Percentiles rank a stretch among this genome's conserved stretches.
These are phyloP conservation scores for Tetraselmis striata DNA, from an alignment of 139 green algal species.

Conservation along the genomic window DNA sequence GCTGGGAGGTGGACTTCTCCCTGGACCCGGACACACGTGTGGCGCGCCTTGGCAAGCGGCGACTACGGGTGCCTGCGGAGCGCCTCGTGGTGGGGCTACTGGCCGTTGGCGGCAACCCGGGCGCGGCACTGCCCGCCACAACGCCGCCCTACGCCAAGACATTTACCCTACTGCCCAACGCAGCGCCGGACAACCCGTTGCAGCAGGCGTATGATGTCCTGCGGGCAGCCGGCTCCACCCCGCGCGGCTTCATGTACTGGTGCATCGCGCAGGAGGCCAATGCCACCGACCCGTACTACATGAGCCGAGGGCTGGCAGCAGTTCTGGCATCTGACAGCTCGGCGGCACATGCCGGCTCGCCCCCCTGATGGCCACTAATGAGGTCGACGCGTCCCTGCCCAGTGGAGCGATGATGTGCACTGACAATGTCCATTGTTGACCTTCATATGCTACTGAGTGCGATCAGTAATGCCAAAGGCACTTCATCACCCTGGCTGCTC, in stretches of 20 bases:
- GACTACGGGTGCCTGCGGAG: not conserved
- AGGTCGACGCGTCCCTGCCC: no score
- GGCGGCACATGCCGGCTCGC: no score
- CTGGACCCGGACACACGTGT: not conserved
- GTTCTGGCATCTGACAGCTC: no score
- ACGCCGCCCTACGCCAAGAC: not conserved
- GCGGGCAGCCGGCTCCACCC: no score
- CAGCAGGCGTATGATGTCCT: not conserved
- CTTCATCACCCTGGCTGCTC: no score
- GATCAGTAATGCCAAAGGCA: no score
- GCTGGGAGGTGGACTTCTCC: not conserved
- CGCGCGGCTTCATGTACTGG: not conserved
- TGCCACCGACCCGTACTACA: not conserved
- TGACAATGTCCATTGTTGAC: no score
- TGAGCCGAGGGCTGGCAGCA: not conserved
- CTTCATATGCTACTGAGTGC: no score
- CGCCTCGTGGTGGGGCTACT: not conserved
- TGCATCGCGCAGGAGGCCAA: not conserved
- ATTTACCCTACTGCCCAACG: not conserved
- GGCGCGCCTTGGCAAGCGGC: not conserved
- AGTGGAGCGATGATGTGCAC: no score
- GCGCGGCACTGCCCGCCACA: not conserved
- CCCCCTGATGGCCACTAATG: no score
- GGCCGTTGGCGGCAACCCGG: not conserved
- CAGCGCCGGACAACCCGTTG: not conserved